Evolutionary conservation across 805 yeast genomes (phyloP).

Genomic region (Ogataea corticis): DNA sequence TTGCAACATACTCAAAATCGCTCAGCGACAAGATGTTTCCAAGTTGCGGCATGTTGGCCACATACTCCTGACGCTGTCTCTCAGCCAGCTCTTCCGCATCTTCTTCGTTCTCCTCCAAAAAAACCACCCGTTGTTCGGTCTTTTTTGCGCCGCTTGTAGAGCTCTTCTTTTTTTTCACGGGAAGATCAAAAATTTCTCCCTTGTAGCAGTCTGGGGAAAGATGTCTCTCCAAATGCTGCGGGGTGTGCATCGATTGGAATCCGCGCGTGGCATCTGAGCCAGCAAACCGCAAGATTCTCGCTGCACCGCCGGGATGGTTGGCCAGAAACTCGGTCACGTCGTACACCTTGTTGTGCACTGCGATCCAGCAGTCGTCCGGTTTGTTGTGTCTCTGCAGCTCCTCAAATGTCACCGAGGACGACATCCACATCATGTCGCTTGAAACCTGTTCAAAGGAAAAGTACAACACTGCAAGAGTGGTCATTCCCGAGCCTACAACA

Average conservation of each 20-base stretch:
- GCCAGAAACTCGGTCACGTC: slow-evolving; percentile 57
- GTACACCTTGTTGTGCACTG: slow-evolving; percentile 72
- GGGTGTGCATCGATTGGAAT: slow-evolving; percentile 30
- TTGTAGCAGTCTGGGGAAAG: slow-evolving; percentile 33
- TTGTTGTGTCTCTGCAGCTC: slow-evolving; percentile 50
- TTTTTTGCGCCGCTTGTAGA: slow-evolving; percentile 28
- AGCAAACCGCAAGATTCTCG: slow-evolving; percentile 44
- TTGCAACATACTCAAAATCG: slow-evolving; percentile 87
- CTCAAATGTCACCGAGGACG: slow-evolving; percentile 14
- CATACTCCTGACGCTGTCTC: slow-evolving; percentile 36
- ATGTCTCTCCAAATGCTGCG: slow-evolving; percentile 27
- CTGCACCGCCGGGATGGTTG: slow-evolving; percentile 49
- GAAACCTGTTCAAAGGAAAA: no score
- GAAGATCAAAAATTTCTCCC: slow-evolving; percentile 36
- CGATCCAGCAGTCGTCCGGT: slow-evolving; percentile 79
- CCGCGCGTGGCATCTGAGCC: slow-evolving; percentile 49
- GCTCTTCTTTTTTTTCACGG: slow-evolving; percentile 25
- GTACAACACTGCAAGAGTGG: no score
- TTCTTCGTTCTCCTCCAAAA: slow-evolving; percentile 7
- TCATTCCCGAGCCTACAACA: no score
- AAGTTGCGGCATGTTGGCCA: slow-evolving; percentile 62
- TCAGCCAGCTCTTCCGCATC: slow-evolving; percentile 32
- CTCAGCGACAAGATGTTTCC: slow-evolving; percentile 66
- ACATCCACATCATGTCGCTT: no score
- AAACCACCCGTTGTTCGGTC: slow-evolving; percentile 51